Evolutionary conservation across 2,329 filamentous ascomycete genomes (phyloP).

Genomic region (Phyllosticta citriasiana): DNA sequence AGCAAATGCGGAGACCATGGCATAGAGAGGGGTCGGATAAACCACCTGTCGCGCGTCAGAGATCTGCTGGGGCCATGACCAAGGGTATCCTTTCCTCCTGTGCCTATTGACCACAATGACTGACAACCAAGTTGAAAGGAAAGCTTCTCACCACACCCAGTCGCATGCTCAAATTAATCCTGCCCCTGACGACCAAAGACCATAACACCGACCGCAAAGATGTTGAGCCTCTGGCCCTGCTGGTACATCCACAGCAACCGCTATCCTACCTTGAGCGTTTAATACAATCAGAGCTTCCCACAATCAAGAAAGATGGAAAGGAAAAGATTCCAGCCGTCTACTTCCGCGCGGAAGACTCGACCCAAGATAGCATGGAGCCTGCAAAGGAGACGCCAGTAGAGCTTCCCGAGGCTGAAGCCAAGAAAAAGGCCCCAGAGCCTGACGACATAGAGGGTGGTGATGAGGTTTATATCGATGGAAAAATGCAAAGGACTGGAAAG

Average conservation of each 20-base stretch:
- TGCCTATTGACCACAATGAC: neutral
- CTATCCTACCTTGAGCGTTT: slow-evolving; percentile 82
- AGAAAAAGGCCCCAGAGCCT: slow-evolving; percentile 18
- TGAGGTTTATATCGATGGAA: slow-evolving; percentile 42
- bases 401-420: slow-evolving; percentile 16
- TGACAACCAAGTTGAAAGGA: neutral
- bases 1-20: slow-evolving; percentile 56
- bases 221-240: slow-evolving; percentile 74
- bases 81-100: slow-evolving; percentile 40
- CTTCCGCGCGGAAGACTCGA: slow-evolving; percentile 70
- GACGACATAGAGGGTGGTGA: slow-evolving; percentile 36
- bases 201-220: slow-evolving; percentile 52
- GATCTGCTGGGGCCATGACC: slow-evolving; percentile 50
- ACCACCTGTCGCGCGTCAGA: slow-evolving; percentile 44
- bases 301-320: slow-evolving; percentile 50
- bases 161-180: slow-evolving; percentile 67
- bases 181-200: slow-evolving; percentile 59
- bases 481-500: slow-evolving; percentile 36
- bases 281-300: slow-evolving; percentile 77
- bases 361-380: slow-evolving; percentile 43
- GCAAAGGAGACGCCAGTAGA: slow-evolving; percentile 21
- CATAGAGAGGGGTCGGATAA: slow-evolving; percentile 51
- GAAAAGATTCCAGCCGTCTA: slow-evolving; percentile 64
- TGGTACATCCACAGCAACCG: slow-evolving; percentile 83
- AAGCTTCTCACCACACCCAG: slow-evolving; percentile 75